Conservation (phyloP, 2,329 filamentous ascomycete genomes). For the Cytospora leucostoma region DNA sequence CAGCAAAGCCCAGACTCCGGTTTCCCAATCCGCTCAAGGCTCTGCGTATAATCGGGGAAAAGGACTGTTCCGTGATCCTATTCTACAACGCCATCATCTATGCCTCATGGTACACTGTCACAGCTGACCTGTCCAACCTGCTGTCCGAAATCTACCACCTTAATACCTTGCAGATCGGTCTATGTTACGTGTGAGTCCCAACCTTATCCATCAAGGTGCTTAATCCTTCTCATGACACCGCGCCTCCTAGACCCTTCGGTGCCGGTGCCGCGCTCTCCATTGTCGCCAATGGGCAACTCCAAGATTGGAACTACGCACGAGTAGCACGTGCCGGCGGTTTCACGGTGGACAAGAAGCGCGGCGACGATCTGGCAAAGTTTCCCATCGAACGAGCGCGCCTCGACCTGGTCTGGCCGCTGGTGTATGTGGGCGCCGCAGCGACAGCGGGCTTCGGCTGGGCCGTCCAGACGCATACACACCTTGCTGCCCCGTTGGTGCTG, state of each 20-base stretch:
- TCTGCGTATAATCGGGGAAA: too few species aligned
- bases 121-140: too few species aligned
- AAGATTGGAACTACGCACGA: constrained; percentile 62
- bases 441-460: constrained; percentile 48
- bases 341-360: constrained; percentile 48
- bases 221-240: too few species aligned
- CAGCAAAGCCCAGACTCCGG: too few species aligned
- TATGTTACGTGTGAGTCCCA: constrained; percentile 37
- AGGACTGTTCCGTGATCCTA: too few species aligned
- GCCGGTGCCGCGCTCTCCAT: constrained; percentile 41
- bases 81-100: too few species aligned
- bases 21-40: too few species aligned
- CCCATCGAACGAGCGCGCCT: constrained; percentile 43
- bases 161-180: constrained; percentile 45
- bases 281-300: constrained; percentile 47
- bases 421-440: constrained; percentile 47
- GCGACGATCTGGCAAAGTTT: constrained; percentile 39
- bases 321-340: constrained; percentile 52
- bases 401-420: constrained; percentile 39
- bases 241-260: constrained; percentile 35
- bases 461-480: constrained; percentile 39
- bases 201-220: too few species aligned
- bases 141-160: constrained; percentile 33
- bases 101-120: too few species aligned
- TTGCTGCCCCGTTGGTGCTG: constrained; percentile 45